Evolutionary conservation across 176 grass and related monocot genomes (phyloP).

Genomic region (Pontederia paniculata): DNA sequence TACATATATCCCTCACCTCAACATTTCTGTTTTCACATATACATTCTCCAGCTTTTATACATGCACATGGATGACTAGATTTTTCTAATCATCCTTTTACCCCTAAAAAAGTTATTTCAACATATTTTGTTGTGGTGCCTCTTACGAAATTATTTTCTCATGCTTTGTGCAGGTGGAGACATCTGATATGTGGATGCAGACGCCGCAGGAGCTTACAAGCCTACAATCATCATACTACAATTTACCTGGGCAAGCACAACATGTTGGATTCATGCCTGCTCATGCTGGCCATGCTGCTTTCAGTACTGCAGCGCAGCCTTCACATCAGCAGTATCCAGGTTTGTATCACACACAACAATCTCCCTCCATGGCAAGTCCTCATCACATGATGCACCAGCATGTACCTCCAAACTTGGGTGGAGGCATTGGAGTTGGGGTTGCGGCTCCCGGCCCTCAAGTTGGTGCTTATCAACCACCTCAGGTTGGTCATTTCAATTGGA

Average conservation of each 20-base stretch:
- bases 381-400: constrained; percentile 68
- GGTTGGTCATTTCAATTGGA: constrained; percentile 69
- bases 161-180: constrained; percentile 39
- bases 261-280: constrained; percentile 46
- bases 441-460: constrained; percentile 50
- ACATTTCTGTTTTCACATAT: too few relatives aligned
- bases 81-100: too few relatives aligned
- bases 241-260: constrained; percentile 48
- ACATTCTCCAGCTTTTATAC: too few relatives aligned
- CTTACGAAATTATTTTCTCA: neutral
- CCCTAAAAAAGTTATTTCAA: too few relatives aligned
- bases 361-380: constrained; percentile 48
- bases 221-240: constrained; percentile 61
- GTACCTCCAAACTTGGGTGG: constrained; percentile 44
- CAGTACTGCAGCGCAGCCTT: constrained; percentile 52
- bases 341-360: constrained; percentile 59
- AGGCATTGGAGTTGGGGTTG: constrained; percentile 51
- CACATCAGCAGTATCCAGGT: constrained; percentile 50
- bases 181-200: constrained; percentile 79
- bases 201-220: constrained; percentile 35
- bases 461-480: constrained; percentile 62
- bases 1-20: too few relatives aligned
- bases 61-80: too few relatives aligned
- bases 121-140: neutral
- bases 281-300: constrained; percentile 64